These are phyloP conservation scores for Pyrenula massariospora DNA, from an alignment of 495 filamentous ascomycete species.

Conservation along the genomic window DNA sequence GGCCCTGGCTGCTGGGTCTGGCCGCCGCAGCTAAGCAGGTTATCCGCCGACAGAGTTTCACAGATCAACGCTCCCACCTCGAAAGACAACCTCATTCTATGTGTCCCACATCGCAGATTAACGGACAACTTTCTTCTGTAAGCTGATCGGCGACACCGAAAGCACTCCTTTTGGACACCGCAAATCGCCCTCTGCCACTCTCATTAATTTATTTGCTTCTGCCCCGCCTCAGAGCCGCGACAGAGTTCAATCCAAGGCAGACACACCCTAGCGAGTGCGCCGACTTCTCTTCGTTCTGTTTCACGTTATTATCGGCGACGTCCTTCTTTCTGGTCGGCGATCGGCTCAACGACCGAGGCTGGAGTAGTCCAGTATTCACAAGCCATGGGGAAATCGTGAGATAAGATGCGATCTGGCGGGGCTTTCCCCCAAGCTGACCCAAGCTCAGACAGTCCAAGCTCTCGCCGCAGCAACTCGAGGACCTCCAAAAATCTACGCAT, in stretches of 20 bases:
- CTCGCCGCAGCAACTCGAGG: constrained; percentile 83
- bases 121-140: no score
- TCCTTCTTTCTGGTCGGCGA: not conserved
- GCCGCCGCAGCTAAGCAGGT: no score
- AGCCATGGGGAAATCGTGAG: not conserved
- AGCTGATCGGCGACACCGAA: no score
- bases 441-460: constrained; percentile 75
- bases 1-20: no score
- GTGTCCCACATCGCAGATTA: no score
- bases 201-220: not conserved
- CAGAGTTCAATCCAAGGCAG: not conserved
- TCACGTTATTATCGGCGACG: not conserved
- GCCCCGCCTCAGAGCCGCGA: not conserved
- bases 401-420: not conserved
- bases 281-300: not conserved
- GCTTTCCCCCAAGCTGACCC: not conserved
- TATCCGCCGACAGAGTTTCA: no score
- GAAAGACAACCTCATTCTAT: no score
- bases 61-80: no score
- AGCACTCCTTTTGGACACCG: no score
- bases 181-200: no score
- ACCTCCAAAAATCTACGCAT: constrained; percentile 91
- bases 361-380: not conserved
- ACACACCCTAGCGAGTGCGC: not conserved
- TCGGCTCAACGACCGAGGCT: not conserved